A percentile compares a stretch with the other conserved stretches of the same genome.
Evolutionary conservation across 2,329 filamentous ascomycete genomes (phyloP).

Genomic region (Aspergillus ruber): DNA sequence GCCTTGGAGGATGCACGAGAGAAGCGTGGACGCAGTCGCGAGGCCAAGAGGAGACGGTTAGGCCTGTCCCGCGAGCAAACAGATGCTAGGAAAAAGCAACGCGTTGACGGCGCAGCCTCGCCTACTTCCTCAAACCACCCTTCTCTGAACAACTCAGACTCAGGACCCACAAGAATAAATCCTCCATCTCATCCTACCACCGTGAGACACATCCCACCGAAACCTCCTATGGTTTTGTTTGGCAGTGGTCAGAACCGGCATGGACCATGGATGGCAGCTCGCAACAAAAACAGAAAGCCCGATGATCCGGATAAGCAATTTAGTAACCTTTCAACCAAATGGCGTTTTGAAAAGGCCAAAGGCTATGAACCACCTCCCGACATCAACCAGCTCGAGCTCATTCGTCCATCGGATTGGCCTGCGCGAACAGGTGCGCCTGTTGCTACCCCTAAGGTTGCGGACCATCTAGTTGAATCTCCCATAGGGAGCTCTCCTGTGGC

Average conservation of each 20-base stretch:
- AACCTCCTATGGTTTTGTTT: neutral
- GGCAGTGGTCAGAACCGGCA: neutral
- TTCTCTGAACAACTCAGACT: neutral
- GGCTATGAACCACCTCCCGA: constrained; percentile 30
- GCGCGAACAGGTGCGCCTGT: constrained; percentile 2
- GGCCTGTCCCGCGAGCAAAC: constrained; percentile 5
- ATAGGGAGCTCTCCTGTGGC: neutral
- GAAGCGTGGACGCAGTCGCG: constrained; percentile 22
- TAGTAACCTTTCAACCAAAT: constrained; percentile 18
- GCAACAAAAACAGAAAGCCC: constrained; percentile 5
- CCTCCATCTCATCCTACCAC: neutral
- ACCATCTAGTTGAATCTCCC: neutral
- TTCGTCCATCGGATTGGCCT: constrained; percentile 28
- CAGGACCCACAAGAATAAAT: neutral
- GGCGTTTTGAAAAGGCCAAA: constrained; percentile 27
- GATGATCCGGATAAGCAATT: neutral
- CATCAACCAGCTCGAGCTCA: constrained; percentile 29
- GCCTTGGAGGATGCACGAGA: constrained; percentile 13
- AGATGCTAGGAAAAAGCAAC: neutral
- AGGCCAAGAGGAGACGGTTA: constrained; percentile 21
- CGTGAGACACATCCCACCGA: neutral
- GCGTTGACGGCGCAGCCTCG: neutral
- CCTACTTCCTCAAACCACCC: neutral
- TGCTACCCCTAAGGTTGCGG: neutral
- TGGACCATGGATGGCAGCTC: neutral